Evolutionary conservation across 768 basidiomycete species (phyloP).

Genomic region (Rhodotorula taiwanensis): DNA sequence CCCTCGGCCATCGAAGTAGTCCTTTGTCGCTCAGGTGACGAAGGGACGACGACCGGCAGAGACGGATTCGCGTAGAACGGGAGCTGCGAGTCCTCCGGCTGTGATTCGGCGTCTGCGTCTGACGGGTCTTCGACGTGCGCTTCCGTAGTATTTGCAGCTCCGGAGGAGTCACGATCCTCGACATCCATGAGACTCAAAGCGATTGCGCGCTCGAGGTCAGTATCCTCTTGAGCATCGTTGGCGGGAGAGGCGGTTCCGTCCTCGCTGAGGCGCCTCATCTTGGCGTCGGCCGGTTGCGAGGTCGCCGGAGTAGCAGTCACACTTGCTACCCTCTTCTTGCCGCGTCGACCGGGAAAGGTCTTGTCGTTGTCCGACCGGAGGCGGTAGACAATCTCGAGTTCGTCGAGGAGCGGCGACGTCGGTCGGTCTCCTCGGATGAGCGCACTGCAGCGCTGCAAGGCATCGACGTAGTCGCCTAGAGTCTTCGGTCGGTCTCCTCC

Average conservation of each 20-base stretch:
- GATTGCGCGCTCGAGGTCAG: conserved; percentile 16
- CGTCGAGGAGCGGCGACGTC: conserved; percentile 42
- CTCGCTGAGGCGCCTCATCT: neutral
- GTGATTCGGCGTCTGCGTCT: neutral
- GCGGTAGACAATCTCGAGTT: conserved; percentile 43
- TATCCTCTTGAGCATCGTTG: conserved; percentile 2
- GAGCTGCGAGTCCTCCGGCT: conserved; percentile 10
- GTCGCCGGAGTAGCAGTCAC: too few relatives aligned
- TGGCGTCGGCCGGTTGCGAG: neutral
- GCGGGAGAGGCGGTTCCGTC: neutral
- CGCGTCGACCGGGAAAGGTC: neutral
- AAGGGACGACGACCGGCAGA: neutral
- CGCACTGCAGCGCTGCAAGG: conserved; percentile 46
- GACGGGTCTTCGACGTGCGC: rapidly evolving
- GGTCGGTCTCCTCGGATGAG: conserved; percentile 15
- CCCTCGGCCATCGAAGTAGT: neutral
- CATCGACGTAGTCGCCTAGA: conserved; percentile 52
- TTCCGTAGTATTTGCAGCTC: too few relatives aligned
- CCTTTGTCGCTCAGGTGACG: neutral
- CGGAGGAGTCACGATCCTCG: neutral
- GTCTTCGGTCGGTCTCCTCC: conserved; percentile 50
- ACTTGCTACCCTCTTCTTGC: neutral
- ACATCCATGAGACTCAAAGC: conserved; percentile 7
- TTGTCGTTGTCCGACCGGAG: neutral
- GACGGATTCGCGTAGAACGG: conserved; percentile 22